Evolutionary conservation across 306 rosid species (phyloP).

Genomic region (Neltuma alba): DNA sequence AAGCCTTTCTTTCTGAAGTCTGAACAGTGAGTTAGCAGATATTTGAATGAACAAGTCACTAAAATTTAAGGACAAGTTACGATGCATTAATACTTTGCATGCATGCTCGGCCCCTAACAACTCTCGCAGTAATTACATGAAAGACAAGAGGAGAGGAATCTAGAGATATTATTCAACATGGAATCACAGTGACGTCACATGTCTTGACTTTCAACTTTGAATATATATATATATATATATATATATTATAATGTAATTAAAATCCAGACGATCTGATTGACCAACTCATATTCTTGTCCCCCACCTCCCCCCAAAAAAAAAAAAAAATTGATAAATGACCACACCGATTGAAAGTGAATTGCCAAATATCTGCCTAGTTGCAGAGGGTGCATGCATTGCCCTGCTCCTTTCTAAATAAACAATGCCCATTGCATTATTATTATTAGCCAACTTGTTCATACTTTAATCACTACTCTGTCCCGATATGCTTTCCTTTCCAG

Average conservation of each 20-base stretch:
- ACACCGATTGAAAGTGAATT: not conserved
- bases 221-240: too few species aligned
- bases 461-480: not conserved
- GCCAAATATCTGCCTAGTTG: slow-evolving; percentile 32
- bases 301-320: not conserved
- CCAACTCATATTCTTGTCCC: slow-evolving; percentile 36
- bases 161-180: slow-evolving; percentile 32
- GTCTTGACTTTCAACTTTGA: slow-evolving; percentile 45
- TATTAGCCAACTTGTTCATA: not conserved
- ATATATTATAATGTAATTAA: too few species aligned
- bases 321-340: not conserved
- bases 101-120: not conserved
- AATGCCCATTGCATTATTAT: not conserved
- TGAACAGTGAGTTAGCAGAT: not conserved
- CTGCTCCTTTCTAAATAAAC: not conserved
- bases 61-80: not conserved
- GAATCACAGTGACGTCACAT: slow-evolving; percentile 37
- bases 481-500: not conserved
- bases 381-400: slow-evolving; percentile 26
- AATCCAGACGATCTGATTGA: slow-evolving; percentile 35
- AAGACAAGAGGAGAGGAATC: not conserved
- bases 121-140: not conserved
- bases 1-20: not conserved
- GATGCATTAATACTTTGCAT: not conserved
- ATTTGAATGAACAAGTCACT: not conserved